Evolutionary conservation across 2,329 filamentous ascomycete species (phyloP), one percentile per base, ranked within the genome.

Genomic region (Exophiala xenobiotica): DNA sequence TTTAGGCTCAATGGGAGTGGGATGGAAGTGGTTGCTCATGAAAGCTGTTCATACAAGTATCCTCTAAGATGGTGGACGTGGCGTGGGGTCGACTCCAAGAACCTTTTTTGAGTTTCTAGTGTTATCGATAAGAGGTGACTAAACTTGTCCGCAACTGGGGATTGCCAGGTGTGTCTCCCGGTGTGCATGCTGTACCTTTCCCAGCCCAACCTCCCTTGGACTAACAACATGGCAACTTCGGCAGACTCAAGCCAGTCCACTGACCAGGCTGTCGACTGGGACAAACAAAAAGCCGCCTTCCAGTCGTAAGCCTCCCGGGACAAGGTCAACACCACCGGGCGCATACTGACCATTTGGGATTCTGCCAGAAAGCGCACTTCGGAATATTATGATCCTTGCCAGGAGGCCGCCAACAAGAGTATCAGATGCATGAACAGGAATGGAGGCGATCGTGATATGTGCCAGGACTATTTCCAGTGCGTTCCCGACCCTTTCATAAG

Each of bases 351-450:
- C 22, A 12, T 40, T 31, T 20, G 48, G 39, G 35, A 39, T 23
- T 12, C 5, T 35, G 3, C 54, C 64, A 96, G 92, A 61, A 97
- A 97, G 77, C 80, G 78, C 49, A 82, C 86, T 65, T 96, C 90
- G 76, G 85, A 96, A 68, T 97, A 87, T 73, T 90, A 88, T 68
- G 93, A 99, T 64, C 93, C 93, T 1, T 99, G 93, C 70, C 92
- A 97, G 69, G 92, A 96, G 64, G 90, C 90, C 4, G 92, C 93
- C 6, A 77, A 86, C 61, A 81, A 81, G 65, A 96, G 91, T 71
- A 85, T 96, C 61, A 85, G 83, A 68, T 99, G 93, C 65, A 74
- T 99, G 65, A 86, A 90, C 67, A 82, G 93, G 18, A 99, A 99
- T 68, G 85, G 80, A 18, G 91, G 88, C 11, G 90, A 97, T 67